Conservation (phyloP, 768 basidiomycete genomes). For the Lanmaoa rubissima region DNA sequence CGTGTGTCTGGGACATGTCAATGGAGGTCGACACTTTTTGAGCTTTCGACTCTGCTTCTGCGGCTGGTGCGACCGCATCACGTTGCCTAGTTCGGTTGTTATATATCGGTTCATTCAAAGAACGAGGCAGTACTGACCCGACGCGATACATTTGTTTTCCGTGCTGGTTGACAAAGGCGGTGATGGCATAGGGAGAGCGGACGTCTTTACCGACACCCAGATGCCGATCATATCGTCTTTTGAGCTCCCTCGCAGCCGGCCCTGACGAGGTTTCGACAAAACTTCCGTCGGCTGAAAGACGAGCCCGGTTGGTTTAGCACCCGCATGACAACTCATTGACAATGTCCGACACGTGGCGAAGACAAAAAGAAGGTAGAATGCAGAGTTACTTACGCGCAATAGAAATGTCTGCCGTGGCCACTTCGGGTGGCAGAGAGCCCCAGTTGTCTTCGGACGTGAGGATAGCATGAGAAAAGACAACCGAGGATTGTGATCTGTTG, state of each 20-base stretch:
- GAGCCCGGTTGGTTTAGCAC: constrained; percentile 1
- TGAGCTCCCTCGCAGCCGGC: constrained; percentile 71
- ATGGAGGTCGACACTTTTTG: constrained; percentile 33
- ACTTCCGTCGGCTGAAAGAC: constrained; percentile 58
- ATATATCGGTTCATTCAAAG: neutral
- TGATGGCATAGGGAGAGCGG: constrained; percentile 78
- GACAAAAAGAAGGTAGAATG: constrained; percentile 4
- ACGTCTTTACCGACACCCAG: constrained; percentile 63
- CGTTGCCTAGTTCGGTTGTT: constrained; percentile 44
- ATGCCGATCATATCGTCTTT: constrained; percentile 69
- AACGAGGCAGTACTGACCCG: constrained; percentile 48
- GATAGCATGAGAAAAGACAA: constrained; percentile 45
- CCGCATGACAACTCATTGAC: neutral
- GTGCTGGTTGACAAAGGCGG: constrained; percentile 79
- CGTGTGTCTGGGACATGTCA: constrained; percentile 37
- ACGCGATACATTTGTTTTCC: constrained; percentile 77
- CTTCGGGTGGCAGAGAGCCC: constrained; percentile 47
- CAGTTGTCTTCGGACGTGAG: constrained; percentile 35
- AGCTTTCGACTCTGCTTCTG: constrained; percentile 45
- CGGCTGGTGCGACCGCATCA: constrained; percentile 59
- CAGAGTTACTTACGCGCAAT: constrained; percentile 51
- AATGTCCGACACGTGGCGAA: constrained; percentile 8
- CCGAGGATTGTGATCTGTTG: constrained; percentile 41
- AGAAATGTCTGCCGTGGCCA: constrained; percentile 54
- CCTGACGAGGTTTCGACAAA: constrained; percentile 82